These are phyloP conservation scores for Syzygium oleosum DNA, from an alignment of 345 rosid genomes.

Conservation along the genomic window DNA sequence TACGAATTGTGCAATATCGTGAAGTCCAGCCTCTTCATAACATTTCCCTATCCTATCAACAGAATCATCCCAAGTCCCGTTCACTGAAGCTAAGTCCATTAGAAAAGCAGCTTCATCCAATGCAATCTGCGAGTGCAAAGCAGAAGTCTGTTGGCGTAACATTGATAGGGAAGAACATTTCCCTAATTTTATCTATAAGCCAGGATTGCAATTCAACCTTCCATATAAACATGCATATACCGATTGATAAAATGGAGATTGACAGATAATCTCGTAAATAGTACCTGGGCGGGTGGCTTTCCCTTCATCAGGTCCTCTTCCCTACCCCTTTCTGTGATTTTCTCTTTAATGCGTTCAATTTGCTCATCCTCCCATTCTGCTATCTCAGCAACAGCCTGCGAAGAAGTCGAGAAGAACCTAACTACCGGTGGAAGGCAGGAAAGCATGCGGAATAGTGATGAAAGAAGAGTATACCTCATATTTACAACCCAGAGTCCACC, in stretches of 20 bases:
- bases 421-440: neutral
- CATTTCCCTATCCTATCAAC: conserved; percentile 53
- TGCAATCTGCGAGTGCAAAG: neutral
- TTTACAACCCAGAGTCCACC: conserved; percentile 90
- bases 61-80: conserved; percentile 61
- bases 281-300: conserved; percentile 72
- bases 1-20: conserved; percentile 53
- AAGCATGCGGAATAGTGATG: neutral
- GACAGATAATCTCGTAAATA: neutral
- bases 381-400: conserved; percentile 60
- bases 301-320: conserved; percentile 79
- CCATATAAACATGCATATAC: neutral
- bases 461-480: conserved; percentile 36
- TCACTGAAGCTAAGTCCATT: conserved; percentile 81
- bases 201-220: neutral
- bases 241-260: neutral
- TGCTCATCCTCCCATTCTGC: conserved; percentile 98
- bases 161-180: neutral
- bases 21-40: conserved; percentile 60
- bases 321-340: conserved; percentile 71
- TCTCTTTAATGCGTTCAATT: conserved; percentile 73
- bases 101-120: conserved; percentile 40
- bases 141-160: neutral
- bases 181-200: neutral
- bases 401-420: neutral